phyloP scores from a whole-genome alignment of 1,284 basidiomycete species.

The Fomitopsis betulina region DNA sequence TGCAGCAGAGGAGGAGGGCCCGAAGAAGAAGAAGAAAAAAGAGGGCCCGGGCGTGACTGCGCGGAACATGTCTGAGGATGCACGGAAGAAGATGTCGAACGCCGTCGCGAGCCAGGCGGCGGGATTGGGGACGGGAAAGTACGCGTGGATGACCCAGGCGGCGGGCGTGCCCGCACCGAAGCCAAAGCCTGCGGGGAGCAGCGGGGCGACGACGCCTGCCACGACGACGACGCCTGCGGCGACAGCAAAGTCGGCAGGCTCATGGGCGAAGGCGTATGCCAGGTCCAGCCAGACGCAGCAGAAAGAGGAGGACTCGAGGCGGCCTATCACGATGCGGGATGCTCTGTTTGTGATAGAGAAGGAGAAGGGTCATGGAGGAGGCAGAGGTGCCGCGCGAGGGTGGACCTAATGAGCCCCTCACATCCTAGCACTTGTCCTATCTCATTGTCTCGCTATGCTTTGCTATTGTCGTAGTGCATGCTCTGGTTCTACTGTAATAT shows the following conservation, averaged over 20 bases:
- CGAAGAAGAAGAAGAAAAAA: slow-evolving; percentile 81
- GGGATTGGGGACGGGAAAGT: slow-evolving; percentile 70
- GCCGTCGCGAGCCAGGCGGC: slow-evolving; percentile 83
- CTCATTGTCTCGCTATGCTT: neutral
- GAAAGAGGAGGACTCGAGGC: slow-evolving; percentile 51
- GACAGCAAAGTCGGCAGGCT: slow-evolving; percentile 31
- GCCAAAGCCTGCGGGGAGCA: slow-evolving; percentile 32
- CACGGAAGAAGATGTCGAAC: slow-evolving; percentile 85
- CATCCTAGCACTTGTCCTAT: neutral
- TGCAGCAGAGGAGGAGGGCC: slow-evolving; percentile 45
- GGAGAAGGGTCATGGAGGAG: slow-evolving; percentile 75
- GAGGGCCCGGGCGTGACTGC: slow-evolving; percentile 81
- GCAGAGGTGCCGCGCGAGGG: slow-evolving; percentile 63
- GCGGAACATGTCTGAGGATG: slow-evolving; percentile 84
- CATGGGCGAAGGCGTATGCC: slow-evolving; percentile 66
- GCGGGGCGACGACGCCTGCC: slow-evolving; percentile 22
- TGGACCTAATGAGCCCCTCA: slow-evolving; percentile 42
- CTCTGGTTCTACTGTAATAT: too few relatives aligned
- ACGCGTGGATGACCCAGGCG: slow-evolving; percentile 77
- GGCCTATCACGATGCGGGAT: slow-evolving; percentile 65
- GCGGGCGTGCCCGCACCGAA: slow-evolving; percentile 42
- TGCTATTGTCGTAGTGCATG: neutral
- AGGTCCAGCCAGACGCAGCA: slow-evolving; percentile 34
- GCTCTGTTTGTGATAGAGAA: slow-evolving; percentile 77
- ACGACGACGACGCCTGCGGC: slow-evolving; percentile 30